phyloP scores from a whole-genome alignment of 768 basidiomycete species.

The Leucosporidium scottii region DNA sequence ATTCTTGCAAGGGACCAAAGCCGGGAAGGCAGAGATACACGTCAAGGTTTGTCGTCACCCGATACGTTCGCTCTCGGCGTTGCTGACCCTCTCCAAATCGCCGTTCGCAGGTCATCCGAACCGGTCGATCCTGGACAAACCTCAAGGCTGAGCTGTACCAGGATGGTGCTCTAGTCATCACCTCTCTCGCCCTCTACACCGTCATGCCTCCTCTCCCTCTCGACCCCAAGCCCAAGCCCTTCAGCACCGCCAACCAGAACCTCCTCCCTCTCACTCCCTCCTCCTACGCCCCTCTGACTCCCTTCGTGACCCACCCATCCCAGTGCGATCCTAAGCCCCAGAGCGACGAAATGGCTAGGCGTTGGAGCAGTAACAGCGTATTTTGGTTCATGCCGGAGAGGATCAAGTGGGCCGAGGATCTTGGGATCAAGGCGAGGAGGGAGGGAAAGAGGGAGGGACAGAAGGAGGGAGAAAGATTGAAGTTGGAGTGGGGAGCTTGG shows the following conservation, averaged over 20 bases:
- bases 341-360: background rate
- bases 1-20: background rate
- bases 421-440: background rate
- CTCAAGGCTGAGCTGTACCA: too few species aligned
- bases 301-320: conserved; percentile 2
- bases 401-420: background rate
- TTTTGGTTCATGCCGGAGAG: background rate
- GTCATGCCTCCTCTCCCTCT: background rate
- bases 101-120: too few species aligned
- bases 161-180: background rate
- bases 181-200: background rate
- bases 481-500: conserved; percentile 2
- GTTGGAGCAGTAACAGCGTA: background rate
- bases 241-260: background rate
- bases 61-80: too few species aligned
- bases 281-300: background rate
- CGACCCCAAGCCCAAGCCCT: background rate
- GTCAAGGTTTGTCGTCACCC: background rate
- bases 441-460: background rate
- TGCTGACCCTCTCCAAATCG: too few species aligned
- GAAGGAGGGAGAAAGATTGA: background rate
- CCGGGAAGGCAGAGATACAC: background rate
- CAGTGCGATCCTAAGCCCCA: background rate
- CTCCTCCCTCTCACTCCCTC: background rate
- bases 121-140: too few species aligned